These are phyloP conservation scores for Cladochytrium replicatum DNA, from an alignment of 192 early-diverging fungal species.

Conservation along the genomic window DNA sequence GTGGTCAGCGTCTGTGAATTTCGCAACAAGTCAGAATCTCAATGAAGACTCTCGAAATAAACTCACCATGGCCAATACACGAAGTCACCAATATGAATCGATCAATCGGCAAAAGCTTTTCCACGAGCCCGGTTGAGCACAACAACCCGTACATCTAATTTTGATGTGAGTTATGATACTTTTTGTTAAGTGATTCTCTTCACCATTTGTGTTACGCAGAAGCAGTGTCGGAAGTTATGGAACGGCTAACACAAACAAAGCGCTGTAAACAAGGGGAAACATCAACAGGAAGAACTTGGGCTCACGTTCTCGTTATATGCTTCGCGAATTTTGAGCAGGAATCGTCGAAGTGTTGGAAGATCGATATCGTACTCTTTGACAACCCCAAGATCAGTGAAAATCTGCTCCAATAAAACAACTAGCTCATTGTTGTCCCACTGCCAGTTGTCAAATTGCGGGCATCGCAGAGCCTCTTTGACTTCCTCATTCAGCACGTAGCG, in stretches of 20 bases:
- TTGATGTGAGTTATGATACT: too few relatives aligned
- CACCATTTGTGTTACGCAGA: constrained; percentile 40
- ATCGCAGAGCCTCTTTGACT: constrained; percentile 18
- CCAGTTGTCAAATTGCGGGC: constrained; percentile 39
- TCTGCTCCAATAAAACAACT: constrained; percentile 24
- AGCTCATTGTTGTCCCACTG: constrained; percentile 32
- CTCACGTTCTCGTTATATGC: constrained; percentile 17
- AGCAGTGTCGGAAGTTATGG: constrained; percentile 40
- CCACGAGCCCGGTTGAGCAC: constrained; percentile 21
- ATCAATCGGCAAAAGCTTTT: constrained; percentile 26
- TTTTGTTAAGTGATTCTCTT: too few relatives aligned
- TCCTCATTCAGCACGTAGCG: too few relatives aligned
- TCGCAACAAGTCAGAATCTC: neutral
- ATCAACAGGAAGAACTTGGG: neutral
- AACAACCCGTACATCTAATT: constrained; percentile 33
- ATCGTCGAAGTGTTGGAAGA: constrained; percentile 7
- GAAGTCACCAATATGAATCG: constrained; percentile 21
- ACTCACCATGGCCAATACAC: constrained; percentile 28
- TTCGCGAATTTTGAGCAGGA: constrained; percentile 22
- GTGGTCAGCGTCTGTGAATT: too few relatives aligned
- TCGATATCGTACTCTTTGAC: constrained; percentile 24
- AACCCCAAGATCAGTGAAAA: constrained; percentile 28
- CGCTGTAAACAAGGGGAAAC: too few relatives aligned
- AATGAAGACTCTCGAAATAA: too few relatives aligned
- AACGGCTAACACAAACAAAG: too few relatives aligned